Base-by-base conservation (phyloP, 2,329 filamentous ascomycete genomes). In the Cordyceps cicadae region DNA sequence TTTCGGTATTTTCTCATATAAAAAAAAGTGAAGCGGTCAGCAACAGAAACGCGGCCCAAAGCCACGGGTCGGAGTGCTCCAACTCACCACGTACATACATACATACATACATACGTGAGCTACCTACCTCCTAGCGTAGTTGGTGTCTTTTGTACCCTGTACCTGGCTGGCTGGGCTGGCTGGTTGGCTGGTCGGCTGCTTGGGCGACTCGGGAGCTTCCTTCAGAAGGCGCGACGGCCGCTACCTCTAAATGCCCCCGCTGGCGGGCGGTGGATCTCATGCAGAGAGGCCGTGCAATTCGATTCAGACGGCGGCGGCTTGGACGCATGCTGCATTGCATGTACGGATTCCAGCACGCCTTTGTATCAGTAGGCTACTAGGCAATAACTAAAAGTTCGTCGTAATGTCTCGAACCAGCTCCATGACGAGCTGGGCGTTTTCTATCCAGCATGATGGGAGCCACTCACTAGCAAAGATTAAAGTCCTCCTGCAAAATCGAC, bases 191-290 rank as follows among this genome's bases (percentile, higher is more conserved):
- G n/a, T n/a, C n/a, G n/a, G n/a, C 43, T 51, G 12, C 32, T 43
- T 56, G 54, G 43, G 43, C 54, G 17, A n/a, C 29, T 32, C 11
- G 24, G 24, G 29, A 34, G 55, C 48, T 59, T 24, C 48, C 48
- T 59, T 24, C 48, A 50, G 21, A 59, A 37, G 55, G 48, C 37
- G 54, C 45, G 43, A 37, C 53, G 17, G n/a, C 56, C 46, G 26
- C 56, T 58, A 53, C n/a, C n/a, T n/a, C n/a, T 53, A 53, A 26
- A 34, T 24, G 56, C 49, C 56, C 56, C 56, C 56, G 56, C 56
- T 14, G 56, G 5, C 39, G 34, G 56, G 5, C 39, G 34, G 56
- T 59, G 56, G 56, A 53, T 41, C 49, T 59, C 26, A 59, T 59
- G 56, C 56, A 59, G 39, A 45, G 56, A 19, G 56, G 49, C 37